phyloP scores from a whole-genome alignment of 176 grass and related monocot species.

The Oryza meyeriana region DNA sequence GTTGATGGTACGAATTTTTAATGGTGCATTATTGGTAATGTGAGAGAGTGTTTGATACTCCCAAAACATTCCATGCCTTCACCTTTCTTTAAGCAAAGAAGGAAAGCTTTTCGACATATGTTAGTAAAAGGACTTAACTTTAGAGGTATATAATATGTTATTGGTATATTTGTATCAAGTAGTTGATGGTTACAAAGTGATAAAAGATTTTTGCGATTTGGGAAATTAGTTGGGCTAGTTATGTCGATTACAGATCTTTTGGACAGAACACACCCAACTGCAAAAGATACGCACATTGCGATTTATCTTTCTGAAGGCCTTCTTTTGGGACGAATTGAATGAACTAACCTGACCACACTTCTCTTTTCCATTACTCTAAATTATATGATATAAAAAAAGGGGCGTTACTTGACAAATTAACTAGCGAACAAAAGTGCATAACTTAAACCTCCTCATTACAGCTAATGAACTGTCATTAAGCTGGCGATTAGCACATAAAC shows the following conservation, averaged over 20 bases:
- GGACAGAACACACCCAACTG: neutral
- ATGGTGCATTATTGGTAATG: conserved; percentile 36
- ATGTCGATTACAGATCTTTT: neutral
- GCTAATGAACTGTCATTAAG: neutral
- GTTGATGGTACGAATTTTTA: conserved; percentile 11
- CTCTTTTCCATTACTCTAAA: neutral
- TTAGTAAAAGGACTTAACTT: conserved; percentile 17
- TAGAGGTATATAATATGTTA: neutral
- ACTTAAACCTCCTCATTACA: neutral
- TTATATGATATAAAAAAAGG: neutral
- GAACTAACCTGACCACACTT: neutral
- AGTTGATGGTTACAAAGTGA: neutral
- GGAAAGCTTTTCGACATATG: conserved; percentile 12
- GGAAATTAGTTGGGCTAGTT: neutral
- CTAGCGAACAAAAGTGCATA: neutral
- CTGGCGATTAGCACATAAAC: neutral
- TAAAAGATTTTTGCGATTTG: conserved; percentile 15
- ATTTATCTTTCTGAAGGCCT: neutral
- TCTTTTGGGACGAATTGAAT: neutral
- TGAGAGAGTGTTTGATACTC: conserved; percentile 18
- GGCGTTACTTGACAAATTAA: neutral
- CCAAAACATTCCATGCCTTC: conserved; percentile 15
- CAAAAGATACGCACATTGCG: neutral
- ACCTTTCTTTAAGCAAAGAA: conserved; percentile 31
- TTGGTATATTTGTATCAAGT: neutral